These are phyloP conservation scores for Aspergillus sp. DNA, from an alignment of 2,329 filamentous ascomycete species.

Conservation along the genomic window DNA sequence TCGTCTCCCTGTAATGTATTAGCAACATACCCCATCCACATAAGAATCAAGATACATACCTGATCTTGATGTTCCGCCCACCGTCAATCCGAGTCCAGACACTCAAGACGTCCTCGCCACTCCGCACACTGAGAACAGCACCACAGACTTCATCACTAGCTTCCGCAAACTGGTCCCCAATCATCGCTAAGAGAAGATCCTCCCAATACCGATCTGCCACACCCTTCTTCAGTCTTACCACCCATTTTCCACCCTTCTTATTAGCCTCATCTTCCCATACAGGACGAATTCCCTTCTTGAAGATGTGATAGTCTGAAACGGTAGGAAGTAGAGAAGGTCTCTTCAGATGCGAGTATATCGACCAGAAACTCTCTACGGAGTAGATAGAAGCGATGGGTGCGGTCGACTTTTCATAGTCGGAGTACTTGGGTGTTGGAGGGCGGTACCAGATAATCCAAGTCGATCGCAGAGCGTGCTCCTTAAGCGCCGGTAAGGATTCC, in stretches of 20 bases:
- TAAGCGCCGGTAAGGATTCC: slow-evolving; percentile 33
- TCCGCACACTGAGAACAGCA: slow-evolving; percentile 88
- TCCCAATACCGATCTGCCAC: slow-evolving; percentile 97
- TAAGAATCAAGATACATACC: slow-evolving; percentile 54
- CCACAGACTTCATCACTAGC: slow-evolving; percentile 93
- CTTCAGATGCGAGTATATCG: slow-evolving; percentile 84
- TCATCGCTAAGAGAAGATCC: slow-evolving; percentile 82
- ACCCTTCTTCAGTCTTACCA: slow-evolving; percentile 93
- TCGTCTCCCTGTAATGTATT: slow-evolving; percentile 68
- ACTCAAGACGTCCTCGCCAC: slow-evolving; percentile 94
- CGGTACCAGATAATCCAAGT: slow-evolving; percentile 98
- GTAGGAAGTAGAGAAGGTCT: slow-evolving; percentile 82
- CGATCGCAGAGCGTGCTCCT: slow-evolving; percentile 68
- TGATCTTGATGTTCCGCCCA: slow-evolving; percentile 91
- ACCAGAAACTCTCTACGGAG: slow-evolving; percentile 88
- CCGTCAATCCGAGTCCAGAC: slow-evolving; percentile 96
- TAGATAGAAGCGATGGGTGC: slow-evolving; percentile 79
- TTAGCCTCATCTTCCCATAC: slow-evolving; percentile 99
- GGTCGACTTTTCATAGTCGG: slow-evolving; percentile 97
- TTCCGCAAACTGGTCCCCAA: slow-evolving; percentile 92
- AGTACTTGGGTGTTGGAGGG: slow-evolving; percentile 93
- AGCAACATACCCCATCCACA: neutral
- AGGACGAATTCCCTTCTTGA: slow-evolving; percentile 92
- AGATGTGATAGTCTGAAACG: slow-evolving; percentile 96
- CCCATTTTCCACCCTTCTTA: slow-evolving; percentile 95